Conservation (phyloP, 2,329 filamentous ascomycete genomes). For the Fusarium tupiense region DNA sequence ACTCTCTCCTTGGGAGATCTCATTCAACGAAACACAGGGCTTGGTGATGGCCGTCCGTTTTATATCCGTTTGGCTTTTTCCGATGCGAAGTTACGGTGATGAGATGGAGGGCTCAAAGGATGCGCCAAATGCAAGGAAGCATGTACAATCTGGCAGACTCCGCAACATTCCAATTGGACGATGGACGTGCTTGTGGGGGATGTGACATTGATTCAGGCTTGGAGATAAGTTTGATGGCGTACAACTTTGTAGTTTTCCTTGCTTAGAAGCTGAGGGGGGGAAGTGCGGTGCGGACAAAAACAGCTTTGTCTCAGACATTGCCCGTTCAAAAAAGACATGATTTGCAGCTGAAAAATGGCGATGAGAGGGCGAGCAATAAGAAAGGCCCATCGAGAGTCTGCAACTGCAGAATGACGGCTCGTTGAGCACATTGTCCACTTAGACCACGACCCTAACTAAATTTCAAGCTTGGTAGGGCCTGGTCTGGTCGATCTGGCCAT, state of each 20-base stretch:
- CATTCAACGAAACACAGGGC: background rate
- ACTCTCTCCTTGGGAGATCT: background rate
- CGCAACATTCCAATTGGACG: slow-evolving; percentile 12
- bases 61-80: background rate
- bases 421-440: slow-evolving; percentile 1
- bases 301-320: background rate
- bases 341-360: background rate
- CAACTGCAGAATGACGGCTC: background rate
- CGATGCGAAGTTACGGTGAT: background rate
- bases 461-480: background rate
- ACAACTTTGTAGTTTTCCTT: background rate
- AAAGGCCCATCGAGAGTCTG: background rate
- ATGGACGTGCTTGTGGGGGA: background rate
- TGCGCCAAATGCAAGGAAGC: slow-evolving; percentile 4
- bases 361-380: background rate
- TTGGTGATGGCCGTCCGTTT: background rate
- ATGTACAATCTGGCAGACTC: slow-evolving; percentile 4
- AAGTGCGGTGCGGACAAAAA: background rate
- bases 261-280: background rate
- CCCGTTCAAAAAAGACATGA: background rate
- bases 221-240: background rate
- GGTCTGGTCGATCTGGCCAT: background rate
- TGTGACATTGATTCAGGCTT: slow-evolving; percentile 1
- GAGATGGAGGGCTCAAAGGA: background rate
- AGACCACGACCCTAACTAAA: background rate